These are phyloP conservation scores for Globisporangium takayamanum DNA, from an alignment of 352 stramenopile species.

Conservation along the genomic window DNA sequence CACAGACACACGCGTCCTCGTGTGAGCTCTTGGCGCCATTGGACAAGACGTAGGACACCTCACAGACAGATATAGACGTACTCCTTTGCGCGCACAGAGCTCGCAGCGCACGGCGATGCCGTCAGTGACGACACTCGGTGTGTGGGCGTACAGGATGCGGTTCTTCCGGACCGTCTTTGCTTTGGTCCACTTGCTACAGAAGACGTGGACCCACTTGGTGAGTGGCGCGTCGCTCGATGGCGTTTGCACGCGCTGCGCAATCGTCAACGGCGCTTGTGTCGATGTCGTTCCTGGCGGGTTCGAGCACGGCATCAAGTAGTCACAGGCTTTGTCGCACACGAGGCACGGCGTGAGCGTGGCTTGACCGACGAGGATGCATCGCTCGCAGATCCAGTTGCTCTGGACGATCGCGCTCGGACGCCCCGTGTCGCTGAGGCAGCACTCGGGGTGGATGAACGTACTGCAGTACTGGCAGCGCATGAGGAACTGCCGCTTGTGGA, in stretches of 20 bases:
- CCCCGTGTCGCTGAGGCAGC: conserved; percentile 67
- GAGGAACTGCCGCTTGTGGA: conserved; percentile 74
- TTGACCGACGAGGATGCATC: conserved; percentile 47
- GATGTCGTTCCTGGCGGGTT: conserved; percentile 14
- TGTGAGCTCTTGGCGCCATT: neutral
- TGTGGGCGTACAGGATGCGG: conserved; percentile 51
- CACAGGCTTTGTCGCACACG: conserved; percentile 55
- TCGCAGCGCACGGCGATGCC: conserved; percentile 38
- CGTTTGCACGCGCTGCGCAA: neutral
- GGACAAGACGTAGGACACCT: neutral
- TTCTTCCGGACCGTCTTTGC: conserved; percentile 54
- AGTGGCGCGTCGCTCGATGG: conserved; percentile 4
- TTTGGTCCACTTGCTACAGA: conserved; percentile 75
- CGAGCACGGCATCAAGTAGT: conserved; percentile 79
- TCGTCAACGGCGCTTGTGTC: neutral
- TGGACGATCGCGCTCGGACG: conserved; percentile 44
- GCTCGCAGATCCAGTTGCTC: conserved; percentile 85
- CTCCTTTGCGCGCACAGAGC: conserved; percentile 40
- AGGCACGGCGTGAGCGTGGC: conserved; percentile 38
- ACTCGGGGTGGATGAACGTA: conserved; percentile 75
- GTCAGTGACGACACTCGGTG: conserved; percentile 19
- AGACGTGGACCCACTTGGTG: conserved; percentile 70
- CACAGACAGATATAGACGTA: conserved; percentile 14
- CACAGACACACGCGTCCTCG: neutral
- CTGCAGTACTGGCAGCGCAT: conserved; percentile 85